Conservation (phyloP, 2,329 filamentous ascomycete genomes). For the Trichoderma atroviride region DNA sequence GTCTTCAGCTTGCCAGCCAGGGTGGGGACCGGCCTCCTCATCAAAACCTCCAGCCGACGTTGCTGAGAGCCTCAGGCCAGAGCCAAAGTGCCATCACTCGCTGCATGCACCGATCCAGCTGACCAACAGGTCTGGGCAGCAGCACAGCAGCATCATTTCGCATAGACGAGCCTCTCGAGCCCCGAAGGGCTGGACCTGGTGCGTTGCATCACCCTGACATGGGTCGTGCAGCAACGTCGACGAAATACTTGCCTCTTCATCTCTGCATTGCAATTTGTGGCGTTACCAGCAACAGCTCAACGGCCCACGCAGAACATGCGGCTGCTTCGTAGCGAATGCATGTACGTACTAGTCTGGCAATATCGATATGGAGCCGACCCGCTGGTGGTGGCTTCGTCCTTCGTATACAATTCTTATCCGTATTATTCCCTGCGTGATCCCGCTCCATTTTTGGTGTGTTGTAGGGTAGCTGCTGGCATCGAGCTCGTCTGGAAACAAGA, state of each 20-base stretch:
- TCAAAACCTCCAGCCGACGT: not conserved
- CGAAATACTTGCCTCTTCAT: not conserved
- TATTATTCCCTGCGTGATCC: not conserved
- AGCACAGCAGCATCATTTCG: not conserved
- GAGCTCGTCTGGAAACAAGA: not conserved
- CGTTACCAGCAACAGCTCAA: not conserved
- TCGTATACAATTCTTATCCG: not conserved
- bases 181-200: slow-evolving; percentile 17
- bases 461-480: not conserved
- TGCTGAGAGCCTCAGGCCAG: not conserved
- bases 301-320: slow-evolving; percentile 6
- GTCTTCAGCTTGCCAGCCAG: not conserved
- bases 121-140: not conserved
- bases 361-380: not conserved
- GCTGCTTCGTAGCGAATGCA: not conserved
- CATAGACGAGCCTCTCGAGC: not conserved
- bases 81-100: not conserved
- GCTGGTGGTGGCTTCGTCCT: not conserved
- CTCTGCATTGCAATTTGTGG: not conserved
- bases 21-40: not conserved
- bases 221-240: not conserved
- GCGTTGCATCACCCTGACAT: slow-evolving; percentile 18
- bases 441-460: not conserved
- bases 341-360: not conserved
- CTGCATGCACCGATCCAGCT: not conserved